Evolutionary conservation across 208 protist genomes (phyloP).

Genomic region (Acanthamoeba culbertsoni): DNA sequence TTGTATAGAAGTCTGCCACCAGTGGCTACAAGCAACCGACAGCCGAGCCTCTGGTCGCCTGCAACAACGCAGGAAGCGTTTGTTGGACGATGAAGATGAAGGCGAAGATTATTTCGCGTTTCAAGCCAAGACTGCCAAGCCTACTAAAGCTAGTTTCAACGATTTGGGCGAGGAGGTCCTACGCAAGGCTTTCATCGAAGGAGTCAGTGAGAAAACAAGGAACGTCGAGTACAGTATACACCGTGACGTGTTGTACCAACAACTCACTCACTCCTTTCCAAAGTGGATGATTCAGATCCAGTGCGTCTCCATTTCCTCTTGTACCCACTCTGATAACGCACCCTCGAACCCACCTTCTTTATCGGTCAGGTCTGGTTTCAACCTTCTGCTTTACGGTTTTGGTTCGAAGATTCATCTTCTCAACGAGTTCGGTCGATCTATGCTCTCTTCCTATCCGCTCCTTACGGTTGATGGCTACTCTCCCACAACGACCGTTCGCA

Average conservation of each 20-base stretch:
- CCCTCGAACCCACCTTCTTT: background rate
- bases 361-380: background rate
- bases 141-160: background rate
- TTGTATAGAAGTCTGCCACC: background rate
- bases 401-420: conserved; percentile 9
- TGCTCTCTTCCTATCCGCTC: background rate
- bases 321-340: background rate
- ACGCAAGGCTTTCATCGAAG: background rate
- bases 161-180: background rate
- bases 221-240: background rate
- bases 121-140: background rate
- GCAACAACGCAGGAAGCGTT: background rate
- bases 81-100: background rate
- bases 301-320: background rate
- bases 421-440: background rate
- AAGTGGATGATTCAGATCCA: conserved; percentile 28
- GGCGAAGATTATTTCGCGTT: conserved; percentile 40
- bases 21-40: background rate
- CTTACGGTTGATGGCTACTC: conserved; percentile 32
- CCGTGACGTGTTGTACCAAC: background rate
- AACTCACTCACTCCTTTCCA: background rate
- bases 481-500: conserved; percentile 1
- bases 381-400: conserved; percentile 54
- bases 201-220: background rate
- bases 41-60: too few species aligned